These are phyloP conservation scores for Wickerhamiella brachini DNA, from an alignment of 805 yeast species.

Conservation along the genomic window DNA sequence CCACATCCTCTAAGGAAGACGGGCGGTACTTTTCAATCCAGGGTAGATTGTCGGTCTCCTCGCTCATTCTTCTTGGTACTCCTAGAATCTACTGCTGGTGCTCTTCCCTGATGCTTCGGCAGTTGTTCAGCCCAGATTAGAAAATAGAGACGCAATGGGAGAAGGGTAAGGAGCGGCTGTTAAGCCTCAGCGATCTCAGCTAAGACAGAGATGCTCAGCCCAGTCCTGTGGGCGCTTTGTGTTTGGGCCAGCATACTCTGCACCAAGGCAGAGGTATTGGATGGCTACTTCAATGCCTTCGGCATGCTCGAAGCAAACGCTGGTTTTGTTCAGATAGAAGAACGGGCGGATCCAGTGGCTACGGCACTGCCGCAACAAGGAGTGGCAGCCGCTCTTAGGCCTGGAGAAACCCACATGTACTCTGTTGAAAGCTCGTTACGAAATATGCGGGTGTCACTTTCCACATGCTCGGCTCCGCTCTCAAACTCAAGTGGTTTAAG, in stretches of 20 bases:
- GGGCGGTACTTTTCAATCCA: constrained; percentile 96
- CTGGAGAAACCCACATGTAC: constrained; percentile 23
- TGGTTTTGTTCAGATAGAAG: background rate
- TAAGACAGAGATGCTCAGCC: background rate
- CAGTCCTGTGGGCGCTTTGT: background rate
- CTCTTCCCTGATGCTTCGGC: no score
- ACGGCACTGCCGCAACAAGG: constrained; percentile 10
- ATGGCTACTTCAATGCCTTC: background rate
- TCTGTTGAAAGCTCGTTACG: background rate
- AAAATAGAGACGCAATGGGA: background rate
- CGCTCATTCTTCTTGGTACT: background rate
- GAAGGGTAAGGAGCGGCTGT: background rate
- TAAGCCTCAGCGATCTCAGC: background rate
- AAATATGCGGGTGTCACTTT: background rate
- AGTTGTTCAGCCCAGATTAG: no score
- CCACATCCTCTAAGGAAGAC: constrained; percentile 62
- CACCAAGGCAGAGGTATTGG: background rate
- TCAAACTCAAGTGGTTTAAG: background rate
- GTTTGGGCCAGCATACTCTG: background rate
- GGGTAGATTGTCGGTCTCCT: constrained; percentile 12
- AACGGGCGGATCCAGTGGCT: background rate
- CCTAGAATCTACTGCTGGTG: no score
- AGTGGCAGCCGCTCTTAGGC: constrained; percentile 20
- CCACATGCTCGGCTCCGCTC: background rate
- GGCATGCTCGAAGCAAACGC: background rate